These are phyloP conservation scores for Lentinula novae-zelandiae DNA, from an alignment of 1,284 basidiomycete genomes.

Conservation along the genomic window DNA sequence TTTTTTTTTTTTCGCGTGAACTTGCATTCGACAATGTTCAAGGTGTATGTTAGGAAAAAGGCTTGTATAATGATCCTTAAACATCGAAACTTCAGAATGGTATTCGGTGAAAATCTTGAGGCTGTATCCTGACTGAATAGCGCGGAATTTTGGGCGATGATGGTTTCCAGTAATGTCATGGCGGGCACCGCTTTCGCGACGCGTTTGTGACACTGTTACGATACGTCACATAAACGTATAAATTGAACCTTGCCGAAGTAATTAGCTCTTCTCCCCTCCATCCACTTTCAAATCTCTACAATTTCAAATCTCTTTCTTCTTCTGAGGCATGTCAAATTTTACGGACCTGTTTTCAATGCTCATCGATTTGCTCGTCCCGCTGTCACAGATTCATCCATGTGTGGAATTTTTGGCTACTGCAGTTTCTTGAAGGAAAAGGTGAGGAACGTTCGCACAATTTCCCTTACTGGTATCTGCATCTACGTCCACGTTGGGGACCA, in stretches of 20 bases:
- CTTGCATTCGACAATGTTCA: no score
- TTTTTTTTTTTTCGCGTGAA: no score
- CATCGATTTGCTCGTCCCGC: neutral
- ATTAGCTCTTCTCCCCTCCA: constrained; percentile 3
- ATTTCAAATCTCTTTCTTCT: neutral
- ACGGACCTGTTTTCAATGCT: neutral
- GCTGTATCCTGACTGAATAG: neutral
- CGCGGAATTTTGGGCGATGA: neutral
- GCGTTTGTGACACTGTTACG: neutral
- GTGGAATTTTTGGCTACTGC: constrained; percentile 96
- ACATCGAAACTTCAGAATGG: no score
- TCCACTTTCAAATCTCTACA: constrained; percentile 3
- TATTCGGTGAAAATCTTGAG: neutral
- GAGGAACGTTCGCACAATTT: constrained; percentile 23
- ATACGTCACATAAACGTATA: neutral
- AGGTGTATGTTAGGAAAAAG: no score
- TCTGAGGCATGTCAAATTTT: neutral
- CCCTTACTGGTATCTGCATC: constrained; percentile 1
- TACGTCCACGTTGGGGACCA: neutral
- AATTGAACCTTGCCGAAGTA: neutral
- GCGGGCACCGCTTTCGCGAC: neutral
- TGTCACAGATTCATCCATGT: constrained; percentile 46
- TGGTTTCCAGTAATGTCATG: neutral
- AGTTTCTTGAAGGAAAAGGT: constrained; percentile 93
- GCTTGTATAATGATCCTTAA: no score